Percentiles rank a stretch among this genome's conserved stretches.
These are phyloP conservation scores for Alternaria rosae DNA, from an alignment of 2,329 filamentous ascomycete species.

Conservation along the genomic window DNA sequence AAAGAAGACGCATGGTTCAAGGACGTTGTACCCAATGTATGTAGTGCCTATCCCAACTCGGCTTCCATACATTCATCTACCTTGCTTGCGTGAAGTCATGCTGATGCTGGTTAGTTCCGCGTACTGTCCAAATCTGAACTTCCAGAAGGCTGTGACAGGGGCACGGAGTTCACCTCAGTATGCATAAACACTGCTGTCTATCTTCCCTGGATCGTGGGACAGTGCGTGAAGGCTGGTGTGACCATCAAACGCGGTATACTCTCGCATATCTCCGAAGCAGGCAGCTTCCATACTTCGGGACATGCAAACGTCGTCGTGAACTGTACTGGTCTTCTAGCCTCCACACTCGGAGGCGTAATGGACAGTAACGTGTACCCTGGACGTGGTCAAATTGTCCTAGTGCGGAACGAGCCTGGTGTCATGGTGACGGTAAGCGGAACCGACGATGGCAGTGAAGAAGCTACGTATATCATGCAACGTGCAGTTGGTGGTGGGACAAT, in stretches of 20 bases:
- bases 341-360: slow-evolving; percentile 79
- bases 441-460: slow-evolving; percentile 75
- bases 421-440: slow-evolving; percentile 77
- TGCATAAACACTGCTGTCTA: slow-evolving; percentile 93
- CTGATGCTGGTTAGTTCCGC: slow-evolving; percentile 60
- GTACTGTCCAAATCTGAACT: slow-evolving; percentile 65
- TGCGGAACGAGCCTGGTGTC: slow-evolving; percentile 76
- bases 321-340: slow-evolving; percentile 80
- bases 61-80: background rate
- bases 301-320: slow-evolving; percentile 78
- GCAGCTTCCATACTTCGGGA: slow-evolving; percentile 63
- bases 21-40: slow-evolving; percentile 71
- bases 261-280: slow-evolving; percentile 76
- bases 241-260: slow-evolving; percentile 57
- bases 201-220: slow-evolving; percentile 81
- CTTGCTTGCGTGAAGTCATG: background rate
- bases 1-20: slow-evolving; percentile 76
- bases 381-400: slow-evolving; percentile 83
- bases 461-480: slow-evolving; percentile 82
- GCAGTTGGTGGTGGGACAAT: slow-evolving; percentile 79
- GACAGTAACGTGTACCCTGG: slow-evolving; percentile 77
- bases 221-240: slow-evolving; percentile 78
- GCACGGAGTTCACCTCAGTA: slow-evolving; percentile 79
- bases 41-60: slow-evolving; percentile 24
- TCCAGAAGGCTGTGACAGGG: slow-evolving; percentile 71